These are phyloP conservation scores for Scleromitrula shiraiana DNA, from an alignment of 2,329 filamentous ascomycete species.

Conservation along the genomic window DNA sequence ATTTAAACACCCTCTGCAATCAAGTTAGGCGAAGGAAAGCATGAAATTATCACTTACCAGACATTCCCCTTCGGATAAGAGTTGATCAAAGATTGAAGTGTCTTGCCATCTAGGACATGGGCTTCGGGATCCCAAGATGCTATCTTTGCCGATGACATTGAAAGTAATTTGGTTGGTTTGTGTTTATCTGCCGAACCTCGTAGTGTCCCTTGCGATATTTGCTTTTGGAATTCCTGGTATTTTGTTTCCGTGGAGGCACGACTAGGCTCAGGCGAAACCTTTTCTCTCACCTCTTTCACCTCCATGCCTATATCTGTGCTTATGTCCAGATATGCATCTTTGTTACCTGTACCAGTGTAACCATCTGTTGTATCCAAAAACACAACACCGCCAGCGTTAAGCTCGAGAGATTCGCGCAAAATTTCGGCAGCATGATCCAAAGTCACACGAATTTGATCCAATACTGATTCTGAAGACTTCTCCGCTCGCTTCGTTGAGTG, in stretches of 20 bases:
- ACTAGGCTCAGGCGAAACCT: neutral
- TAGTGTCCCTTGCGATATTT: conserved; percentile 13
- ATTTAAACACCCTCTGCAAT: too few species aligned
- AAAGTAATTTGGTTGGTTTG: conserved; percentile 21
- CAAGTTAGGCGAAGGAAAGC: too few species aligned
- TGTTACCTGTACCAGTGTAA: conserved; percentile 13
- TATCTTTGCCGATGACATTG: conserved; percentile 19
- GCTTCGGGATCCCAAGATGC: conserved; percentile 17
- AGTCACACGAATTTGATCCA: conserved; percentile 24
- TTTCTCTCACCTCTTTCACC: conserved; percentile 8
- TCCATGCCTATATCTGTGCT: conserved; percentile 12
- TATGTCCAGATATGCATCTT: conserved; percentile 10
- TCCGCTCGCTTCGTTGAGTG: neutral
- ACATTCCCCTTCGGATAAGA: conserved; percentile 27
- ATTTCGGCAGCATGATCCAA: conserved; percentile 25
- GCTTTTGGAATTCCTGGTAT: neutral
- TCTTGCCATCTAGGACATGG: conserved; percentile 19
- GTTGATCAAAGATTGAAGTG: conserved; percentile 21
- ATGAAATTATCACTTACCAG: too few species aligned
- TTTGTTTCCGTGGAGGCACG: neutral
- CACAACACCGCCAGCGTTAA: conserved; percentile 24
- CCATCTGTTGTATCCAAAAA: conserved; percentile 25
- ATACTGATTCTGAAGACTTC: conserved; percentile 11
- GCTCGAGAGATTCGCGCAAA: conserved; percentile 24
- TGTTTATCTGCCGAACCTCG: conserved; percentile 18